Conservation (phyloP, 805 yeast genomes). For the Hanseniaspora lindneri region DNA sequence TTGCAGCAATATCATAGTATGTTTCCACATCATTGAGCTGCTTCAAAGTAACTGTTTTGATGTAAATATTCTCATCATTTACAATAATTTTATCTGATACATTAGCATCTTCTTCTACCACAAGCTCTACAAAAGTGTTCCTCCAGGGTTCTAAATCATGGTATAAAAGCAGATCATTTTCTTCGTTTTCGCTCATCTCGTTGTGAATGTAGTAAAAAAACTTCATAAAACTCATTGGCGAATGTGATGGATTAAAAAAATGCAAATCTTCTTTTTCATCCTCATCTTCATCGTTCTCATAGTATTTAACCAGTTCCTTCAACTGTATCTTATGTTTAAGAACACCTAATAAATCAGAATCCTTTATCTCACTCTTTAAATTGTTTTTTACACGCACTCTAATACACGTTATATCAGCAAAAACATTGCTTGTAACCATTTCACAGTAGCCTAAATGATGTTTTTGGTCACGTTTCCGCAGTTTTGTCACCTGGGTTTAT, state of each 20-base stretch:
- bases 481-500: not conserved
- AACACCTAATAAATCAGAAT: constrained; percentile 26
- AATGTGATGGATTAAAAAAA: constrained; percentile 71
- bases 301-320: constrained; percentile 35
- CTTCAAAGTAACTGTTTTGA: constrained; percentile 17
- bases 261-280: constrained; percentile 38
- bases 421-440: too few relatives aligned
- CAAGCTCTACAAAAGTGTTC: constrained; percentile 55
- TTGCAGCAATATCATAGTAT: constrained; percentile 58
- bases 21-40: constrained; percentile 42
- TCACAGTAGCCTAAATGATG: too few relatives aligned
- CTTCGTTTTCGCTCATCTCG: constrained; percentile 14
- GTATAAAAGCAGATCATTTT: constrained; percentile 47
- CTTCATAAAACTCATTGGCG: constrained; percentile 49
- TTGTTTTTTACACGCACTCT: not conserved
- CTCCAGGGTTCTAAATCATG: constrained; percentile 84
- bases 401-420: constrained; percentile 2
- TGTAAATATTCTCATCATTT: constrained; percentile 4
- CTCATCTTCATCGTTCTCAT: constrained; percentile 65
- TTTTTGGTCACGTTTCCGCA: too few relatives aligned
- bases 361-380: constrained; percentile 21
- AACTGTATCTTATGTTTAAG: constrained; percentile 29
- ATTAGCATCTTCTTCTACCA: constrained; percentile 27
- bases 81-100: not conserved
- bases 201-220: not conserved